phyloP scores from a whole-genome alignment of 139 green algal genomes.

The Ulvella scutata region DNA sequence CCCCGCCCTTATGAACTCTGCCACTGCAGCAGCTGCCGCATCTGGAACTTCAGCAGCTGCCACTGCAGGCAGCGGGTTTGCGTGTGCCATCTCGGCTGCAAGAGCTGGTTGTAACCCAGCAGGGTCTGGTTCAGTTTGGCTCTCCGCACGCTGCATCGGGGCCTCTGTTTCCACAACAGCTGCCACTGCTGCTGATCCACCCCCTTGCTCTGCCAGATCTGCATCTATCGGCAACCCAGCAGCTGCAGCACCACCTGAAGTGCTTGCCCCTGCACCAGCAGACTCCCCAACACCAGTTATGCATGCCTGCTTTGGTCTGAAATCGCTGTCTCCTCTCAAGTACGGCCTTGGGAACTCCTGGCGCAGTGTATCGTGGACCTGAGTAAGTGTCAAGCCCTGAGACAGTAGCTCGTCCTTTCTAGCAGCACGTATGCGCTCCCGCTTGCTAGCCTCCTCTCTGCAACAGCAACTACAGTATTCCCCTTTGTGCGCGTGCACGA shows the following conservation, averaged over 20 bases:
- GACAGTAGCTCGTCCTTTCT: neutral
- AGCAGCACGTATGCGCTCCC: neutral
- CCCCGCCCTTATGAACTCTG: neutral
- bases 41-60: neutral
- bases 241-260: too few species aligned
- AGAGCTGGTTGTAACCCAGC: too few species aligned
- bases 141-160: neutral
- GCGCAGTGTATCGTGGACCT: neutral
- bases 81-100: too few species aligned
- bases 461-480: neutral
- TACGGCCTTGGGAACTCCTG: neutral
- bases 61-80: neutral
- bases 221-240: too few species aligned
- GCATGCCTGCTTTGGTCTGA: too few species aligned
- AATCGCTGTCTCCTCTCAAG: too few species aligned
- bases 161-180: too few species aligned
- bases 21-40: neutral
- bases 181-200: too few species aligned
- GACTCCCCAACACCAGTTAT: too few species aligned
- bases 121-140: too few species aligned
- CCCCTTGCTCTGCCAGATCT: too few species aligned
- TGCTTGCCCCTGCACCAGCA: too few species aligned
- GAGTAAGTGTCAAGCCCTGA: neutral
- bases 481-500: neutral
- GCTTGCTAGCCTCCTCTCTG: neutral